phyloP scores from a whole-genome alignment of 2,329 filamentous ascomycete genomes.

The Neophaeococcomyces aloes region DNA sequence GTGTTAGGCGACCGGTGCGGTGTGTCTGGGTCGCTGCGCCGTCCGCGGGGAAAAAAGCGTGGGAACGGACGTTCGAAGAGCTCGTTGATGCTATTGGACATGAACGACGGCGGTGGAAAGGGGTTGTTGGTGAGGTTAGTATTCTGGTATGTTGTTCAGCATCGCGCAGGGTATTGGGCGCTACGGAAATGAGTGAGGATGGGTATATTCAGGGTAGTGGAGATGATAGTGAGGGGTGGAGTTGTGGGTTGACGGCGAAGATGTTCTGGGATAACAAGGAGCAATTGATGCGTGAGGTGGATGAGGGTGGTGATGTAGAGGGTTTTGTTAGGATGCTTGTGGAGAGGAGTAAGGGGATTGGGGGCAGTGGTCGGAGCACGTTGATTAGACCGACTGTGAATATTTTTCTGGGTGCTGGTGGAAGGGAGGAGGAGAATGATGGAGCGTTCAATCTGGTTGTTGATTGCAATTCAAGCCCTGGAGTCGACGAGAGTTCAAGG shows the following conservation, averaged over 20 bases:
- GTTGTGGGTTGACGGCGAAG: constrained; percentile 62
- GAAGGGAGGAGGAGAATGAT: constrained; percentile 27
- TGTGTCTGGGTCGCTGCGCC: constrained; percentile 18
- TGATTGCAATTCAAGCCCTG: constrained; percentile 29
- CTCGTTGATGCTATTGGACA: not conserved
- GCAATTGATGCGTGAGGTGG: constrained; percentile 50
- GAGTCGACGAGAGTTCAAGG: constrained; percentile 30
- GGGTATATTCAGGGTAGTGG: constrained; percentile 90
- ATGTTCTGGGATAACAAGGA: constrained; percentile 68
- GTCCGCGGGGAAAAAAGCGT: not conserved
- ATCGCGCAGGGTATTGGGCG: constrained; percentile 58
- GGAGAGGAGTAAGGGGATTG: constrained; percentile 20
- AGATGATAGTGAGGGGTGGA: constrained; percentile 93
- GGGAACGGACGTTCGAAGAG: not conserved
- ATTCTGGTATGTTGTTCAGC: constrained; percentile 78
- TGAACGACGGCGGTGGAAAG: not conserved
- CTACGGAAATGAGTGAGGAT: constrained; percentile 57
- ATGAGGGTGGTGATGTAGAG: constrained; percentile 48
- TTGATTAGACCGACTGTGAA: constrained; percentile 31
- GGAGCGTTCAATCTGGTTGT: constrained; percentile 33
- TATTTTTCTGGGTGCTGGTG: constrained; percentile 25
- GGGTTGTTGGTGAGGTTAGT: constrained; percentile 24
- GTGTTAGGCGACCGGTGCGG: constrained; percentile 12
- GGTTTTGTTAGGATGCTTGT: constrained; percentile 39
- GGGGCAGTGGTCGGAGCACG: constrained; percentile 20